Evolutionary conservation across 768 basidiomycete genomes (phyloP), one percentile per base, ranked within the genome.

Genomic region (Pulveroboletus sp.): DNA sequence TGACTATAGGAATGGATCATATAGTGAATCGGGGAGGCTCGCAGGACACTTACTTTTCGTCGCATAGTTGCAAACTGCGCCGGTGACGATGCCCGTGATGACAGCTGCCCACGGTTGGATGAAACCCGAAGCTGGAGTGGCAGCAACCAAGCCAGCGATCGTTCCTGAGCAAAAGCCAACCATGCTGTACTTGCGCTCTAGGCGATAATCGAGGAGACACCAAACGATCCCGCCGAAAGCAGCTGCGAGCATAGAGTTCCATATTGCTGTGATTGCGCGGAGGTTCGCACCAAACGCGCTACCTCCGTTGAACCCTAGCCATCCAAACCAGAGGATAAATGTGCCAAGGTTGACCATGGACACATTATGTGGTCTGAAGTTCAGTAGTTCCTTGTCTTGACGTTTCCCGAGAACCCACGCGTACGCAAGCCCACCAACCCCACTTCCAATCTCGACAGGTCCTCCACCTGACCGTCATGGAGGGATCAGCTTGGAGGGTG

Each of bases 141-240:
- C 90, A 32, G 88, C 89, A 45, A 93, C 91, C 42, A 91, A 77
- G 39, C 90, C 92, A 21, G 90, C 86, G 54, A 95, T 88, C 17
- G 90, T 89, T 21, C 93, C 93, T 1, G 81, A 69, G 69, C 93
- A 95, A 68, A 96, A 87, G 28, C 91, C 90, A 57, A 95, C 90
- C 79, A 92, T 92, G 30, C 80, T 89, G 76, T 81, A 92, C 67
- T 89, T 88, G 47, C 82, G 74, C 66, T 91, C 88, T 49, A 87
- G 73, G 31, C 89, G 74, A 65, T 77, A 93, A 70, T 93, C 90
- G 49, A 89, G 74, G 46, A 84, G 66, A 59, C 84, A 89, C 90
- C 92, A 93, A 32, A 86, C 81, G 53, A 90, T 76, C 17, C 88
- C 92, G 30, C 82, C 89, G 54, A 88, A 82, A 3, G 89, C 86